Base-by-base conservation (phyloP, 2,329 filamentous ascomycete species). In the Hypoxylon sp. region DNA sequence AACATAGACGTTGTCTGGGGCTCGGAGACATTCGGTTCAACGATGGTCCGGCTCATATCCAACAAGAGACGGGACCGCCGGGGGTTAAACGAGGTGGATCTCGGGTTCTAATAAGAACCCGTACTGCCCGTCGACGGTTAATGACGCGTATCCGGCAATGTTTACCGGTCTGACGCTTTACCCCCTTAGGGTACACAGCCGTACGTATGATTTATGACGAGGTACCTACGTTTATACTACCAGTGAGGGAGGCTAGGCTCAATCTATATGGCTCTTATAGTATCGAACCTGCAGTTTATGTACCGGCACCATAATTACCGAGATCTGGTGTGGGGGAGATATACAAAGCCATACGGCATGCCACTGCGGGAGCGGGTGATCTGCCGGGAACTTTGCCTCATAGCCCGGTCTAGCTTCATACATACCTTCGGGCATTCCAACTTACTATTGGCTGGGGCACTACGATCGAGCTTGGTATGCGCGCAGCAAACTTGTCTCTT, bases 81-180 rank as follows among this genome's bases (percentile, higher is more conserved):
- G 13, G 34, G 34, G 13, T n/a, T 36, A 36, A n/a, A n/a, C 13
- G 34, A 36, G 4, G 34, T 36, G 53, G 23, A 23, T 45, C 41
- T 65, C 65, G 65, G 65, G 38, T 52, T 65, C 43, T 56, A 51
- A 14, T 21, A 51, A 56, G 43, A 62, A 3, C 45, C 65, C 65
- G 65, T 59, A 28, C 10, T 58, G 1, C 28, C 56, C 57, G 51
- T 59, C 41, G 9, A 56, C 34, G 28, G n/a, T 14, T 45, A 13
- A 30, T 9, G 28, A 51, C 25, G 45, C 46, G 38, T 25, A 7
- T 10, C 28, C 17, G 36, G 60, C 51, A 57, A 36, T 14, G 45
- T 2, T n/a, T 58, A 28, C 60, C 56, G 51, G 10, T 2, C 13
- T n/a, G 36, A 17, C 49, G 19, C 60, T n/a, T 52, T 57, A 32